Evolutionary conservation across 306 rosid genomes (phyloP).

Genomic region (Canavalia gladiata): DNA sequence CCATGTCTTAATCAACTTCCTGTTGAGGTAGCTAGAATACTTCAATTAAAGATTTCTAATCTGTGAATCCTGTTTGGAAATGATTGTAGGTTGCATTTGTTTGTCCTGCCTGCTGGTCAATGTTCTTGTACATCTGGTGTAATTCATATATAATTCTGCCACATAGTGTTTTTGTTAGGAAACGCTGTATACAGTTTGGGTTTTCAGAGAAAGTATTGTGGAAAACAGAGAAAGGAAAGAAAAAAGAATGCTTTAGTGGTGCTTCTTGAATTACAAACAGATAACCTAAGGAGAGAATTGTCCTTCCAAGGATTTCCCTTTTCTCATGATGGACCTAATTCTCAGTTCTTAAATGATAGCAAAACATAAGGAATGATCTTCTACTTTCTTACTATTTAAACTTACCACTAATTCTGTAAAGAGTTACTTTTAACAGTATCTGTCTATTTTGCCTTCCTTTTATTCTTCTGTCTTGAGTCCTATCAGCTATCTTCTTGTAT

Average conservation of each 20-base stretch:
- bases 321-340: not conserved
- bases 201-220: not conserved
- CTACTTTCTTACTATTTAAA: not conserved
- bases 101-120: too few relatives aligned
- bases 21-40: too few relatives aligned
- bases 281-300: not conserved
- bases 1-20: too few relatives aligned
- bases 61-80: too few relatives aligned
- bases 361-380: not conserved
- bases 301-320: not conserved
- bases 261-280: not conserved
- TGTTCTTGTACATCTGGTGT: too few relatives aligned
- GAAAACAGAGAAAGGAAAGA: not conserved
- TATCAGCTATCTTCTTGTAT: conserved; percentile 16
- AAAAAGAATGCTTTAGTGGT: not conserved
- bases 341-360: not conserved
- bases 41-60: too few relatives aligned
- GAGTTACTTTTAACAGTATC: not conserved
- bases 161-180: too few relatives aligned
- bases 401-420: not conserved
- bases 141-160: too few relatives aligned
- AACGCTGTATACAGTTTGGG: too few relatives aligned
- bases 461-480: not conserved
- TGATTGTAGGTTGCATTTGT: too few relatives aligned
- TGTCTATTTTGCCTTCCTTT: conserved; percentile 9